Evolutionary conservation across 2,329 filamentous ascomycete genomes (phyloP).

Genomic region (Pleomassaria siparia): DNA sequence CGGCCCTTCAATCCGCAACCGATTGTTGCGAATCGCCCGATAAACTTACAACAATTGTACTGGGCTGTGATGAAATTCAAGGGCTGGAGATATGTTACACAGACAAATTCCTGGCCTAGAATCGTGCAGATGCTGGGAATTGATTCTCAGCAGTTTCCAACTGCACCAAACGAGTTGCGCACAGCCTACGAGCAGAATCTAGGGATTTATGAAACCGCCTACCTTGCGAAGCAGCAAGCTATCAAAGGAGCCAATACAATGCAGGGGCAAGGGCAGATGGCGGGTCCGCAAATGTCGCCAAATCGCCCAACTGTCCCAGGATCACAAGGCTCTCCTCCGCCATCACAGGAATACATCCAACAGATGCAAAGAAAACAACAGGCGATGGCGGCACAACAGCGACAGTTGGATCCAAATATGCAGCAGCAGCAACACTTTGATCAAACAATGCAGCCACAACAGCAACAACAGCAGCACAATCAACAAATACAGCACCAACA

Average conservation of each 20-base stretch:
- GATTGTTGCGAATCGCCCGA: constrained; percentile 68
- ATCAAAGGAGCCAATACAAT: constrained; percentile 40
- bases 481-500: constrained; percentile 16
- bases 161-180: constrained; percentile 68
- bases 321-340: constrained; percentile 49
- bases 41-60: constrained; percentile 78
- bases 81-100: constrained; percentile 73
- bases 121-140: constrained; percentile 61
- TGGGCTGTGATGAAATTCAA: constrained; percentile 73
- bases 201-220: constrained; percentile 73
- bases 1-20: constrained; percentile 76
- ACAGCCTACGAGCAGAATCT: constrained; percentile 76
- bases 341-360: constrained; percentile 48
- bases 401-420: constrained; percentile 24
- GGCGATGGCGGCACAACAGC: constrained; percentile 25
- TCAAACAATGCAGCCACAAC: constrained; percentile 13
- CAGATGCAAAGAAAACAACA: constrained; percentile 46
- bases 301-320: constrained; percentile 33
- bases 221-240: constrained; percentile 56
- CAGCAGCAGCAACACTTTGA: constrained; percentile 12
- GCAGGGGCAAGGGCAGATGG: constrained; percentile 18
- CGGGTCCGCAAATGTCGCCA: constrained; percentile 36
- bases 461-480: constrained; percentile 11
- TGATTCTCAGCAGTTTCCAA: constrained; percentile 52
- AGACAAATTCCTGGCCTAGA: constrained; percentile 70